Evolutionary conservation across 768 basidiomycete species (phyloP).

Genomic region (Astraeus odoratus): DNA sequence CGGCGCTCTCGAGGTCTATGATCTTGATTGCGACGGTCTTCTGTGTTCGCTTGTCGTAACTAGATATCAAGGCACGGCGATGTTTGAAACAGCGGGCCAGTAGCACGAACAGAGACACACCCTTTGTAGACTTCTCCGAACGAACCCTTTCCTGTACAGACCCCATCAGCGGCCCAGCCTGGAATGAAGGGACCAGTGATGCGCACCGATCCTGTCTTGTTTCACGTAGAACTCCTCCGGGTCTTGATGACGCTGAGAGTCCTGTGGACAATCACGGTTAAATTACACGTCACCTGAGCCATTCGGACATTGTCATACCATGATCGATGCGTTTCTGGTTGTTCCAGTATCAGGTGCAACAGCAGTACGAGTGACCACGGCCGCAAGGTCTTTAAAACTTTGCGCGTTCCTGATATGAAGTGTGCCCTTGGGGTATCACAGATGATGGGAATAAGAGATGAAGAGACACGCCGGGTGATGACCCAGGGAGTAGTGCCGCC

Average conservation of each 20-base stretch:
- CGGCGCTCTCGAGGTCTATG: conserved; percentile 97
- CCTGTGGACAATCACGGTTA: conserved; percentile 33
- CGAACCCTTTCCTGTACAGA: conserved; percentile 80
- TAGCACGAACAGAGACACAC: conserved; percentile 34
- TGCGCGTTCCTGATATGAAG: background rate
- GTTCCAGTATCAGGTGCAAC: background rate
- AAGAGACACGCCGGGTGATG: background rate
- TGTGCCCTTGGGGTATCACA: background rate
- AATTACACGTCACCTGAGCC: conserved; percentile 1
- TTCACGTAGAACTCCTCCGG: conserved; percentile 96
- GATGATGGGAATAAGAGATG: conserved; percentile 1
- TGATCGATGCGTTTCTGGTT: conserved; percentile 4
- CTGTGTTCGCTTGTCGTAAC: conserved; percentile 92
- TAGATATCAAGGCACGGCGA: conserved; percentile 23
- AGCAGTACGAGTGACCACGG: background rate
- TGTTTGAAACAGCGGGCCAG: conserved; percentile 2
- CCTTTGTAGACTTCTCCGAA: conserved; percentile 99
- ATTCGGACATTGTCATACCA: conserved; percentile 13
- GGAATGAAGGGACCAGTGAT: conserved; percentile 6
- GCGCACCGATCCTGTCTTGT: conserved; percentile 91
- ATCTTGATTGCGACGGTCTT: conserved; percentile 99
- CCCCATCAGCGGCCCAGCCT: conserved; percentile 13
- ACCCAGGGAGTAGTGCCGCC: conserved; percentile 4
- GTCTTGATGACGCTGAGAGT: conserved; percentile 69
- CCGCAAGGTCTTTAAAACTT: background rate